These are phyloP conservation scores for Pseudopyricularia javanii DNA, from an alignment of 2,329 filamentous ascomycete species.

Conservation along the genomic window DNA sequence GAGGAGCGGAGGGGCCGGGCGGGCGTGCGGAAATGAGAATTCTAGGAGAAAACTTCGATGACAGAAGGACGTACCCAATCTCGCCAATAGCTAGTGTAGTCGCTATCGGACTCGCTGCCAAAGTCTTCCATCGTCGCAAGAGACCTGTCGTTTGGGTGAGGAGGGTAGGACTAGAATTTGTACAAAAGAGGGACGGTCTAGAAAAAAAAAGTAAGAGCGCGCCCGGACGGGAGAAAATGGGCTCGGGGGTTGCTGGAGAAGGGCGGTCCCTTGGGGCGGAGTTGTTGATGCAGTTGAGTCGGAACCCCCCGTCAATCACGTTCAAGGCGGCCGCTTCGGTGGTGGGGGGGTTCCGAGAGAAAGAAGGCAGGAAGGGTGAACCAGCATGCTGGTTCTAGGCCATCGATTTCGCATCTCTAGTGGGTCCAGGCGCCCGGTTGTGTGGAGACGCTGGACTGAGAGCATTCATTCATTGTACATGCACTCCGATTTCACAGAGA, in stretches of 20 bases:
- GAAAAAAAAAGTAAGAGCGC: too few relatives aligned
- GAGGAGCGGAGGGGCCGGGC: neutral
- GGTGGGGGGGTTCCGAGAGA: neutral
- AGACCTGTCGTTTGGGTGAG: neutral
- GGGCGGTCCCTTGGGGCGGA: neutral
- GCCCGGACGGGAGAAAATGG: too few relatives aligned
- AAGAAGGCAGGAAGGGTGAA: neutral
- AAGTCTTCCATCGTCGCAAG: slow-evolving; percentile 76
- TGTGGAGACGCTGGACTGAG: too few relatives aligned
- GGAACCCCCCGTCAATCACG: neutral
- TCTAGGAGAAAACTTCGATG: neutral
- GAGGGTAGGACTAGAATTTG: neutral
- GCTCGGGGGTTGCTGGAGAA: too few relatives aligned
- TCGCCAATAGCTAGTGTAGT: slow-evolving; percentile 98
- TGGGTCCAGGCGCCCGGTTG: neutral
- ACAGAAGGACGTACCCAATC: slow-evolving; percentile 70
- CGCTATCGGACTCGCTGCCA: slow-evolving; percentile 93
- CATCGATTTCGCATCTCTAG: neutral
- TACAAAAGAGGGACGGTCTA: too few relatives aligned
- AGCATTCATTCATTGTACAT: too few relatives aligned
- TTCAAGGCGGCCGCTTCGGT: neutral
- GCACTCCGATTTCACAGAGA: too few relatives aligned
- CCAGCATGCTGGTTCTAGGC: too few relatives aligned
- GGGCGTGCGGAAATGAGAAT: neutral
- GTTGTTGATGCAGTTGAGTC: neutral